These are phyloP conservation scores for Hanseniaspora valbyensis DNA, from an alignment of 805 yeast species.

Conservation along the genomic window DNA sequence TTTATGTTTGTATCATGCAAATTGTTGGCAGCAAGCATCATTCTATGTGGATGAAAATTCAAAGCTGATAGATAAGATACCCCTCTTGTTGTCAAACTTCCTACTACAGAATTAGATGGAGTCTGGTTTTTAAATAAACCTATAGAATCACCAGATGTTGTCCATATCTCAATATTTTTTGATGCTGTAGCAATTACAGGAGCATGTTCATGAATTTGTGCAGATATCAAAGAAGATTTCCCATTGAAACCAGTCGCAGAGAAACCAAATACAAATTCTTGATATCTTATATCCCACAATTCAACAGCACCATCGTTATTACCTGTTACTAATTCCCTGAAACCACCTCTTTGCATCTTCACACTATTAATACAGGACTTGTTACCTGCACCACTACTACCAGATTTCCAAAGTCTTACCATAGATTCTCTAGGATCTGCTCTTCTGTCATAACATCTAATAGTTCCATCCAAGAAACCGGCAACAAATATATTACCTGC, in stretches of 20 bases:
- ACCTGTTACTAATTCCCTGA: constrained; percentile 78
- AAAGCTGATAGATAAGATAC: constrained; percentile 49
- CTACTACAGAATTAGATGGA: constrained; percentile 27
- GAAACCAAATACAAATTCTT: constrained; percentile 59
- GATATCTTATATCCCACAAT: constrained; percentile 78
- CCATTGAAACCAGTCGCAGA: constrained; percentile 14
- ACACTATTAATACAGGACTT: constrained; percentile 57
- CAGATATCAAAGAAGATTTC: constrained; percentile 40
- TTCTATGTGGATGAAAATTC: constrained; percentile 83
- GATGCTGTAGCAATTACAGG: constrained; percentile 87
- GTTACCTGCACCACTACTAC: constrained; percentile 24
- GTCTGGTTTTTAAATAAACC: constrained; percentile 43
- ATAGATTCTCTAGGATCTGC: constrained; percentile 73
- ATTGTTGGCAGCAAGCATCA: constrained; percentile 82
- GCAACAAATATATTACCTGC: constrained; percentile 84
- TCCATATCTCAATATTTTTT: constrained; percentile 66
- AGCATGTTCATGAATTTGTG: constrained; percentile 91
- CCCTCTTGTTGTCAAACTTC: constrained; percentile 23
- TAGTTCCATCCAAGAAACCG: constrained; percentile 83
- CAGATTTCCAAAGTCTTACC: constrained; percentile 69
- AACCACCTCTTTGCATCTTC: constrained; percentile 95
- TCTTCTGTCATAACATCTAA: constrained; percentile 85
- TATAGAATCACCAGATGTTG: constrained; percentile 69
- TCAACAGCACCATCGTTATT: constrained; percentile 70
- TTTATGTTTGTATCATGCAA: constrained; percentile 64